Base-by-base conservation (phyloP, 208 protist species). In the Leptomonas pyrrhocoris region DNA sequence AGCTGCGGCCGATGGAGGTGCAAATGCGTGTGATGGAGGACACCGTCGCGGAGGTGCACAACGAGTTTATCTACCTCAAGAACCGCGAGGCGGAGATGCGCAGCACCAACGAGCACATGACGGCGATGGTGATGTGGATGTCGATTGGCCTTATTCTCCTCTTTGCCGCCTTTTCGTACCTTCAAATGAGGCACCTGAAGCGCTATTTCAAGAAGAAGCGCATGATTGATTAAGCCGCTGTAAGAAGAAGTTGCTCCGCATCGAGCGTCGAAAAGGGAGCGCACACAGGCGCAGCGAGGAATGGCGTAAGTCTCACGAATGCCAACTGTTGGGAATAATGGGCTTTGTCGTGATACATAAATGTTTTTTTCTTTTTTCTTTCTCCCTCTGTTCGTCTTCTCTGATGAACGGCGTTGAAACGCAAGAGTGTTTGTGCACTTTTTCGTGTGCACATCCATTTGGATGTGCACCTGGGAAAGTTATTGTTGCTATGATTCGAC, bases 1-100 rank as follows among this genome's bases (percentile, higher is more conserved):
- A 97, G 60, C 67, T 98, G 38, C 91, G 93, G 58, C 95, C 95
- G 30, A 92, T 98, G 54, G 92, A 97, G 70, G 73, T 95, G 7
- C 85, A 97, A 72, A 77, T 98, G 55, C 86, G 92, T 19, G 78
- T 86, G 56, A 71, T 97, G 67, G 93, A 98, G 67, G 89, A 97
- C 61, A 79, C 77, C n/a, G 85, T 96, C 8, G 79, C 83, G 28
- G 74, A 74, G 34, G 80, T 97, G n/a, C 83, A 96, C 77, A 80
- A 73, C 18, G 89, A 97, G 68, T 96, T 95, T 68, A 28, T 86
- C 16, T 97, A 97, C 81, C 94, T 88, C 70, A 91, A 88, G 68
- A 75, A 90, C 58, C 84, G 89, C 46, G 95, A 98, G 69, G 74
- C 68, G 36, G 85, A 92, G 55, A 94, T 97, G 90, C 85, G 93